These are phyloP conservation scores for Colletotrichum shisoi DNA, from an alignment of 2,329 filamentous ascomycete genomes.

Conservation along the genomic window DNA sequence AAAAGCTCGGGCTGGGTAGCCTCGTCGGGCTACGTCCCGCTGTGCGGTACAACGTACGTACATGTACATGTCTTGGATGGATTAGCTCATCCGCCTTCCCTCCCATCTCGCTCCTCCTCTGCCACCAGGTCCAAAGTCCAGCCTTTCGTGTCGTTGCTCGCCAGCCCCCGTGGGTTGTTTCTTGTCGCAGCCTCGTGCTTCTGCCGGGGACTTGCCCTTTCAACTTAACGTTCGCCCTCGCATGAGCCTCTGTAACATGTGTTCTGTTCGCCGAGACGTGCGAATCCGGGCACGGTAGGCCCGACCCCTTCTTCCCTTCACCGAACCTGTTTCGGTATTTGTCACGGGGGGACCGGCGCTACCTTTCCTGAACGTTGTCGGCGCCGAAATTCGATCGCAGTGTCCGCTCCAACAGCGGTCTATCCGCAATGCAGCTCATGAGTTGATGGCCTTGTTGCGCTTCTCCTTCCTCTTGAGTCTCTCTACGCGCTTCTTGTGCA, in stretches of 20 bases:
- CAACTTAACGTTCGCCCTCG: constrained; percentile 26
- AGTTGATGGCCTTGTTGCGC: constrained; percentile 84
- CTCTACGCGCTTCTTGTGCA: constrained; percentile 96
- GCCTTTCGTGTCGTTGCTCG: constrained; percentile 11
- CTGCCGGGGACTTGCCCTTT: constrained; percentile 4
- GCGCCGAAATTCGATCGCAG: constrained; percentile 16
- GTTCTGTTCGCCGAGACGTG: constrained; percentile 29
- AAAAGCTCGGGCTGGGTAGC: constrained; percentile 34
- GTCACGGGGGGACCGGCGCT: constrained; percentile 23
- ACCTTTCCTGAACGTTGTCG: constrained; percentile 13
- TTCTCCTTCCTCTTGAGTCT: constrained; percentile 94
- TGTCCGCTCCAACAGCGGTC: constrained; percentile 13
- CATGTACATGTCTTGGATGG: constrained; percentile 2
- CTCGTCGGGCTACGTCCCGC: constrained; percentile 19
- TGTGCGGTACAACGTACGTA: not conserved
- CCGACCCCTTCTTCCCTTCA: constrained; percentile 23
- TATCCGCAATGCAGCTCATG: constrained; percentile 52
- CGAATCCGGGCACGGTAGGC: constrained; percentile 21
- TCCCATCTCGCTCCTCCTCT: not conserved
- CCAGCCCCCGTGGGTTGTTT: not conserved
- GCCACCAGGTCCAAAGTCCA: constrained; percentile 10
- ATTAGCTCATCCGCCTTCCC: constrained; percentile 14
- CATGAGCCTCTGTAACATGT: constrained; percentile 27
- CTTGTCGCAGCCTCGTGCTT: not conserved
- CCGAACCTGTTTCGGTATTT: constrained; percentile 29